phyloP scores from a whole-genome alignment of 768 basidiomycete genomes.

The Suillus clintonianus region DNA sequence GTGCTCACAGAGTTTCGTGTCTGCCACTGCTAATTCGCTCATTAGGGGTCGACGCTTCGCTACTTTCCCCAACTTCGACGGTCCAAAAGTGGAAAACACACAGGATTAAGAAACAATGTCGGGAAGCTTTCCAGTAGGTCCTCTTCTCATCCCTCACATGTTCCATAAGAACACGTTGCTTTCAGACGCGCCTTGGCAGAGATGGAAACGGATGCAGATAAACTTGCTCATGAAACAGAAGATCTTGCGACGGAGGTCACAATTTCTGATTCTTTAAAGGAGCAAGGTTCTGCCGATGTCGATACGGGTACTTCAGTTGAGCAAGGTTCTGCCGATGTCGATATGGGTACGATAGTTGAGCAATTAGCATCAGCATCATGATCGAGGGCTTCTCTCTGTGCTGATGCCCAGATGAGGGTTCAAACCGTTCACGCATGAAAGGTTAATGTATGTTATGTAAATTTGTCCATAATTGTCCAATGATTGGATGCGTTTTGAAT shows the following conservation, averaged over 20 bases:
- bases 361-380: not conserved
- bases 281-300: not conserved
- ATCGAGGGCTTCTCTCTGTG: not conserved
- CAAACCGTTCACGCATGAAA: not conserved
- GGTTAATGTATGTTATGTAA: not conserved
- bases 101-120: conserved; percentile 53
- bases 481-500: not conserved
- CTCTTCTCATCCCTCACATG: not conserved
- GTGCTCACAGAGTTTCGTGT: conserved; percentile 17
- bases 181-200: conserved; percentile 46
- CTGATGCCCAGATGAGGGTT: not conserved
- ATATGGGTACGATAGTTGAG: too few relatives aligned
- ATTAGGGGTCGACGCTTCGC: conserved; percentile 65
- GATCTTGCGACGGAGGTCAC: conserved; percentile 1
- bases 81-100: conserved; percentile 63
- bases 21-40: not conserved
- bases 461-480: not conserved
- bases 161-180: not conserved
- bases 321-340: too few relatives aligned
- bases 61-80: conserved; percentile 52
- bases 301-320: not conserved
- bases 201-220: conserved; percentile 44
- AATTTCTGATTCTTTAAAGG: conserved; percentile 1
- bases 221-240: conserved; percentile 5
- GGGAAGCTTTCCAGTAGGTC: conserved; percentile 62